Conservation (phyloP, 2,329 filamentous ascomycete species). For the Penicillium sp. region DNA sequence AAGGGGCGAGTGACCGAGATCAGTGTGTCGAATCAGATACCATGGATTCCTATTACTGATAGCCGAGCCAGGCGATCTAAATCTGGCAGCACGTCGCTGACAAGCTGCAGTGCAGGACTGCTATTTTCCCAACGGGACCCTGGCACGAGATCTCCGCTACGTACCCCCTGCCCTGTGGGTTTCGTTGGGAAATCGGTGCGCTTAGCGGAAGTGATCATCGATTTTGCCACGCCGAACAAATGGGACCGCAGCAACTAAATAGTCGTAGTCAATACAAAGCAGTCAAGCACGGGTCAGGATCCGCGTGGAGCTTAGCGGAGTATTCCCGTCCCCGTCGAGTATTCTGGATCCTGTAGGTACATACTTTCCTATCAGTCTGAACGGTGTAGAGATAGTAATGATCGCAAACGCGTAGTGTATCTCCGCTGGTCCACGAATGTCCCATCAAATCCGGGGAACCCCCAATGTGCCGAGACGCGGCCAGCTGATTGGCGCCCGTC, state of each 20-base stretch:
- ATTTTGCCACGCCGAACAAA: background rate
- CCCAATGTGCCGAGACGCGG: slow-evolving; percentile 17
- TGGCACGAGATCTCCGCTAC: background rate
- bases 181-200: background rate
- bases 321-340: no score
- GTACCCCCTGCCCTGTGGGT: background rate
- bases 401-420: no score
- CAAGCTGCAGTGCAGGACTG: background rate
- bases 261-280: background rate
- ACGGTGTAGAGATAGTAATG: no score
- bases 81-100: background rate
- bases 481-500: slow-evolving; percentile 19
- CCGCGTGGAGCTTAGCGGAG: background rate
- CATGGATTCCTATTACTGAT: background rate
- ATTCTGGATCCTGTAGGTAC: no score
- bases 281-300: background rate
- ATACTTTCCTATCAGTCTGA: no score
- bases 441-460: slow-evolving; percentile 20
- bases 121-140: background rate
- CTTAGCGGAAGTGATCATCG: background rate
- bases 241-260: background rate
- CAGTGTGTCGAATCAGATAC: background rate
- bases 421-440: no score
- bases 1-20: background rate
- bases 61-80: background rate